Base-by-base conservation (phyloP, 768 basidiomycete species). In the Phaeotremella skinneri region DNA sequence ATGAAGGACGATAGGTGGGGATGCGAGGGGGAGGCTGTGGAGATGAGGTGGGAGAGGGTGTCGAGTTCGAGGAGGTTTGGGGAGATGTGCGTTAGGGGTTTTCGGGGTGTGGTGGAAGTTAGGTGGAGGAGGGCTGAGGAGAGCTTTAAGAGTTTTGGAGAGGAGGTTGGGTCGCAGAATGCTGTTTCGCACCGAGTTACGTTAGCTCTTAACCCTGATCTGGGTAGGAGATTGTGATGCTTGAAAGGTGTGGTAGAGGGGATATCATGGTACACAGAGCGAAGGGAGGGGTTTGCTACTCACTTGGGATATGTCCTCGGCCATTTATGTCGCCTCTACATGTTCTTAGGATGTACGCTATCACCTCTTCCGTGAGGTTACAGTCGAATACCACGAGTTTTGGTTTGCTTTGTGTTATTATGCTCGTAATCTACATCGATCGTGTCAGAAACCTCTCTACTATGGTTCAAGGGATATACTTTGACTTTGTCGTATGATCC, bases 111-210 rank as follows among this genome's bases (percentile, higher is more conserved):
- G 37, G 55, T 23, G 32, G 49, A 2, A 29, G 39, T 20, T 52
- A 58, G 42, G 13, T 52, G 41, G 39, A 47, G 47, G 27, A 81
- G 55, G 0, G 89, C 85, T 0, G 85, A 82, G 4, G 96, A 71
- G 58, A 98, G 85, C 2, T 81, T 79, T 1, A 80, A 79, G 0
- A 89, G 86, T 78, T 98, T 98, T 45, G 82, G 78, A n/a, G 87
- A 81, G 0, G 92, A 96, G 1, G 96, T 98, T 1, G 96, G 94
- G 76, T 99, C 96, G 74, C 89, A 91, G 73, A 93, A 87, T 14
- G 84, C 90, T 91, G 59, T 20, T 32, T 42, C 55, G 67, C 50
- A 37, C 48, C 37, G 11, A 32, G 27, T 27, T 4, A 6, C 49
- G n/a, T 17, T 37, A 7, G 20, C 26, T 21, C 6, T 26, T 1